A percentile compares a stretch with the other conserved stretches of the same genome.
Conservation (phyloP, 2,329 filamentous ascomycete species). For the Diaporthe caulivora region DNA sequence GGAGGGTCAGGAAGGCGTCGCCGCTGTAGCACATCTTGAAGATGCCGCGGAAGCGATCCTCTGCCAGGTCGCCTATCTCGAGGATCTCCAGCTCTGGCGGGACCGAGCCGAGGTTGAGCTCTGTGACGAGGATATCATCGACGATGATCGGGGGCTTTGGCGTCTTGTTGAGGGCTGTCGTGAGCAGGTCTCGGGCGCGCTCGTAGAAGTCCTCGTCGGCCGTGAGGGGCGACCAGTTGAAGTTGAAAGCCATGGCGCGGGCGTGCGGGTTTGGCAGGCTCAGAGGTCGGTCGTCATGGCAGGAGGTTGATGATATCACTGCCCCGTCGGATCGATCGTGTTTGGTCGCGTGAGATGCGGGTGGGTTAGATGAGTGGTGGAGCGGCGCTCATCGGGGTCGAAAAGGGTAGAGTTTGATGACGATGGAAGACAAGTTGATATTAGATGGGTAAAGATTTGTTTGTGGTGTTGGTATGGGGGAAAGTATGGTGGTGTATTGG, state of each 20-base stretch:
- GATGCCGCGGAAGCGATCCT: constrained; percentile 96
- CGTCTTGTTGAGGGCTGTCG: constrained; percentile 95
- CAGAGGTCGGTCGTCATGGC: constrained; percentile 53
- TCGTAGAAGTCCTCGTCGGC: constrained; percentile 93
- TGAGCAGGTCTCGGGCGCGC: constrained; percentile 93
- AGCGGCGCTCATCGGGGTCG: constrained; percentile 14
- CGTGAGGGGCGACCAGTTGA: constrained; percentile 99
- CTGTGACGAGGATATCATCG: constrained; percentile 98
- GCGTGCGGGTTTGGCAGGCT: constrained; percentile 48
- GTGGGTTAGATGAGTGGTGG: background rate
- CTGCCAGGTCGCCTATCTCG: constrained; percentile 96
- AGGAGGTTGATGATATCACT: constrained; percentile 34
- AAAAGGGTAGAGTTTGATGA: background rate
- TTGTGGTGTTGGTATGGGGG: constrained; percentile 3
- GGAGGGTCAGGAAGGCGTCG: constrained; percentile 94
- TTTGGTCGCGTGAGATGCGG: constrained; percentile 4
- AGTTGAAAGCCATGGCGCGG: constrained; percentile 93
- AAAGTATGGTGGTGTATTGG: background rate
- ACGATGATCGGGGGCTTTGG: constrained; percentile 99
- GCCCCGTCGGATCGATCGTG: constrained; percentile 7
- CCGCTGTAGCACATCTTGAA: constrained; percentile 99
- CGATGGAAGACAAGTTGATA: background rate
- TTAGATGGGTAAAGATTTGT: background rate
- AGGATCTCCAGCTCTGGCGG: constrained; percentile 96
- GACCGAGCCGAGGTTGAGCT: constrained; percentile 94